phyloP scores from a whole-genome alignment of 441 rosid species.

The Pelargonium citronellum region DNA sequence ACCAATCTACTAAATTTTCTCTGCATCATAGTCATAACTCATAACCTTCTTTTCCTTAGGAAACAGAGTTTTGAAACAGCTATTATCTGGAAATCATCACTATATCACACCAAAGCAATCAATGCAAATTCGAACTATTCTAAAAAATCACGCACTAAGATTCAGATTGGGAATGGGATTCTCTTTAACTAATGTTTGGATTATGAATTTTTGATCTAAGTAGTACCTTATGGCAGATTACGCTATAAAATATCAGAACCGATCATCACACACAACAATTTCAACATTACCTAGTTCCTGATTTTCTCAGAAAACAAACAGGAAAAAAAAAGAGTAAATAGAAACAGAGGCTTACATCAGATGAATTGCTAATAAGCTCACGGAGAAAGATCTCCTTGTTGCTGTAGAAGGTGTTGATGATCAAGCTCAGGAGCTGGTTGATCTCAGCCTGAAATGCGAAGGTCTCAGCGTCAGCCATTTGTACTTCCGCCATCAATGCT shows the following conservation, averaged over 20 bases:
- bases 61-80: too few relatives aligned
- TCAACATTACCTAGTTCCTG: not conserved
- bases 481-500: not conserved
- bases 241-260: too few relatives aligned
- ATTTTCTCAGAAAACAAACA: not conserved
- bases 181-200: too few relatives aligned
- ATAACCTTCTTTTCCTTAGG: too few relatives aligned
- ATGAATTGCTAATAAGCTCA: constrained; percentile 69
- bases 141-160: too few relatives aligned
- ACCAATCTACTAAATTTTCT: too few relatives aligned
- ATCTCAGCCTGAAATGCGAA: constrained; percentile 44
- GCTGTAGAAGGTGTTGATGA: constrained; percentile 76
- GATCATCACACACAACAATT: too few relatives aligned
- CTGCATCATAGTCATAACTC: too few relatives aligned
- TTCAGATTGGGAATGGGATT: too few relatives aligned
- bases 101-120: constrained; percentile 16
- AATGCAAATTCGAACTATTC: too few relatives aligned
- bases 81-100: not conserved
- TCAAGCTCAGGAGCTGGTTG: constrained; percentile 46
- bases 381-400: constrained; percentile 90
- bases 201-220: too few relatives aligned
- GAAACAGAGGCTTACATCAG: constrained; percentile 40
- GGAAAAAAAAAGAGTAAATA: not conserved
- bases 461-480: constrained; percentile 55
- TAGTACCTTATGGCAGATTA: too few relatives aligned